A percentile compares a stretch with the other conserved stretches of the same genome.
phyloP scores from a whole-genome alignment of 495 filamentous ascomycete species.

The Hypoxylon fuscum region DNA sequence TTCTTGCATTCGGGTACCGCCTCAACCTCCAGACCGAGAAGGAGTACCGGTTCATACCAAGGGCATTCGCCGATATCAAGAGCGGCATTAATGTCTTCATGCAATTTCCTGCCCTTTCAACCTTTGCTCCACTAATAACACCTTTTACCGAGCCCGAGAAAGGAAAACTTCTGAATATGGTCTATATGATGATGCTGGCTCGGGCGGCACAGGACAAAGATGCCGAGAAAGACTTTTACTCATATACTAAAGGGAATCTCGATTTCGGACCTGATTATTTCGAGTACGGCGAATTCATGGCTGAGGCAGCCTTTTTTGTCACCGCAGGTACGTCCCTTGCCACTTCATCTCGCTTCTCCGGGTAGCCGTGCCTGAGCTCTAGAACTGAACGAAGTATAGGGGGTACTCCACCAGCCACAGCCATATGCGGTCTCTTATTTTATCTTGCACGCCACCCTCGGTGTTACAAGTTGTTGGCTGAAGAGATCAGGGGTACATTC shows the following conservation, averaged over 20 bases:
- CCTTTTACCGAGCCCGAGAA: too few relatives aligned
- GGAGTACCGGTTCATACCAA: too few relatives aligned
- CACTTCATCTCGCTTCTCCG: too few relatives aligned
- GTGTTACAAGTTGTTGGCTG: neutral
- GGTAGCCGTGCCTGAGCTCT: too few relatives aligned
- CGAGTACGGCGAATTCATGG: neutral
- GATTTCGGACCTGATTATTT: neutral
- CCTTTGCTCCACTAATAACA: too few relatives aligned
- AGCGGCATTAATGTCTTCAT: too few relatives aligned
- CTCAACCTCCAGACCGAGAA: neutral
- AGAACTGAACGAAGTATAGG: neutral
- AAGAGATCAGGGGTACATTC: neutral
- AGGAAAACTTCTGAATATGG: too few relatives aligned
- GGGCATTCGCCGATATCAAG: too few relatives aligned
- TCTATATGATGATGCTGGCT: neutral
- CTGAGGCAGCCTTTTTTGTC: neutral
- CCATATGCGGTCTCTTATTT: neutral
- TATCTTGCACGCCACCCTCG: neutral
- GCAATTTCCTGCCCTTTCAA: too few relatives aligned
- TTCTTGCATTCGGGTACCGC: neutral
- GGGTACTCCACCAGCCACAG: conserved; percentile 50
- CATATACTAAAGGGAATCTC: neutral
- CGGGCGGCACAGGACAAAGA: neutral
- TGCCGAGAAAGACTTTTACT: neutral
- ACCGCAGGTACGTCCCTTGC: too few relatives aligned